A percentile compares a stretch with the other conserved stretches of the same genome.
Evolutionary conservation across 2,329 filamentous ascomycete genomes (phyloP).

Genomic region (Diaporthe vaccinii): DNA sequence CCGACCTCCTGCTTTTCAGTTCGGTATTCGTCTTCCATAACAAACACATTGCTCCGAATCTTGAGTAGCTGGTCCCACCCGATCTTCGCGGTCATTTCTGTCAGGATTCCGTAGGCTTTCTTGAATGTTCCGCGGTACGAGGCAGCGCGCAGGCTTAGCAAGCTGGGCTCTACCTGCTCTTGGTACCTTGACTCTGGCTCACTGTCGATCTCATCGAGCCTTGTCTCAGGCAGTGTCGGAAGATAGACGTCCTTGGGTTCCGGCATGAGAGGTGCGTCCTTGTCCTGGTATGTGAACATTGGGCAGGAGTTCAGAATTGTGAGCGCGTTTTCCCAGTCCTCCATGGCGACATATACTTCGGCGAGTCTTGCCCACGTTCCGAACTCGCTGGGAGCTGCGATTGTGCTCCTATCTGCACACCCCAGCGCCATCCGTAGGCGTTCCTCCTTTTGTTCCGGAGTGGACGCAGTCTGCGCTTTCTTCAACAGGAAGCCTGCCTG

Average conservation of each 20-base stretch:
- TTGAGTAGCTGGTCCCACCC: slow-evolving; percentile 97
- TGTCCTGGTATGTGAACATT: slow-evolving; percentile 99
- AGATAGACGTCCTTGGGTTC: slow-evolving; percentile 90
- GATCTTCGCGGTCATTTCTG: slow-evolving; percentile 95
- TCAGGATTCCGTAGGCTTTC: slow-evolving; percentile 93
- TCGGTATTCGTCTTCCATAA: slow-evolving; percentile 99
- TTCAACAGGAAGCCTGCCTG: slow-evolving; percentile 92
- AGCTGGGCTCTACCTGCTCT: slow-evolving; percentile 88
- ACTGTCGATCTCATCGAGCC: slow-evolving; percentile 96
- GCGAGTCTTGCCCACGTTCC: slow-evolving; percentile 95
- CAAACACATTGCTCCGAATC: slow-evolving; percentile 96
- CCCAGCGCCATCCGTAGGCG: slow-evolving; percentile 89
- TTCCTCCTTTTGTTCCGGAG: slow-evolving; percentile 69
- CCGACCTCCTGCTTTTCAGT: slow-evolving; percentile 81
- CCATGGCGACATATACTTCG: slow-evolving; percentile 92
- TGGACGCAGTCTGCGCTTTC: slow-evolving; percentile 75
- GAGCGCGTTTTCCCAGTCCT: slow-evolving; percentile 96
- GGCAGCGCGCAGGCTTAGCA: slow-evolving; percentile 88
- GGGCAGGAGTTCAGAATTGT: slow-evolving; percentile 97
- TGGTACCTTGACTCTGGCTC: slow-evolving; percentile 84
- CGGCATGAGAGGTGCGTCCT: slow-evolving; percentile 94
- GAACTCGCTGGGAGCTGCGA: slow-evolving; percentile 96
- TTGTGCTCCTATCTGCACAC: slow-evolving; percentile 93
- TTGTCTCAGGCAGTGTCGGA: slow-evolving; percentile 88
- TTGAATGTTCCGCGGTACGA: slow-evolving; percentile 96